These are phyloP conservation scores for Solidago caesia DNA, from an alignment of 129 eudicot species.

Conservation along the genomic window DNA sequence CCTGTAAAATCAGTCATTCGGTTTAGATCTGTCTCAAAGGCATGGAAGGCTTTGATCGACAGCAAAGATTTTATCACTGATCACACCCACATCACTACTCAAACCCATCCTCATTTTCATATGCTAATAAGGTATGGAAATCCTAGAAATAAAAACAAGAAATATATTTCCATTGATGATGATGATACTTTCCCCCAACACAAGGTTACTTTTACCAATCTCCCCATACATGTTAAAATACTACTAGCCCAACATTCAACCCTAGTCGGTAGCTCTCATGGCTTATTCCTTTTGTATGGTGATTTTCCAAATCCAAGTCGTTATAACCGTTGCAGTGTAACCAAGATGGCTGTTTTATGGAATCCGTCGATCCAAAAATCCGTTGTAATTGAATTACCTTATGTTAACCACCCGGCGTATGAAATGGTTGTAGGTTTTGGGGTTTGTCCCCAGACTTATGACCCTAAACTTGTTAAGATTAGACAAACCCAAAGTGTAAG, in stretches of 20 bases:
- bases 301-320: background rate
- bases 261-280: background rate
- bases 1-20: background rate
- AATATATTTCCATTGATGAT: background rate
- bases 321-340: background rate
- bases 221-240: background rate
- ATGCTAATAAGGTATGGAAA: background rate
- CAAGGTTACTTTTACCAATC: background rate
- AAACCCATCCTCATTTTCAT: background rate
- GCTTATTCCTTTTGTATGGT: background rate
- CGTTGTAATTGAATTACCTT: background rate
- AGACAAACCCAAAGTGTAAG: background rate
- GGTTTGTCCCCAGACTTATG: background rate
- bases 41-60: background rate
- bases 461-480: conserved; percentile 9
- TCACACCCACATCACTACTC: too few relatives aligned
- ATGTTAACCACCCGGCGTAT: background rate
- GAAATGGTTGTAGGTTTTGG: background rate
- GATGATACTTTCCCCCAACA: background rate
- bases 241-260: background rate
- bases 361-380: conserved; percentile 1
- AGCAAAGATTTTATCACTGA: background rate
- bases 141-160: background rate
- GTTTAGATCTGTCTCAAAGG: background rate
- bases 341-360: background rate